These are phyloP conservation scores for Xylaria castorea DNA, from an alignment of 495 filamentous ascomycete genomes.

Conservation along the genomic window DNA sequence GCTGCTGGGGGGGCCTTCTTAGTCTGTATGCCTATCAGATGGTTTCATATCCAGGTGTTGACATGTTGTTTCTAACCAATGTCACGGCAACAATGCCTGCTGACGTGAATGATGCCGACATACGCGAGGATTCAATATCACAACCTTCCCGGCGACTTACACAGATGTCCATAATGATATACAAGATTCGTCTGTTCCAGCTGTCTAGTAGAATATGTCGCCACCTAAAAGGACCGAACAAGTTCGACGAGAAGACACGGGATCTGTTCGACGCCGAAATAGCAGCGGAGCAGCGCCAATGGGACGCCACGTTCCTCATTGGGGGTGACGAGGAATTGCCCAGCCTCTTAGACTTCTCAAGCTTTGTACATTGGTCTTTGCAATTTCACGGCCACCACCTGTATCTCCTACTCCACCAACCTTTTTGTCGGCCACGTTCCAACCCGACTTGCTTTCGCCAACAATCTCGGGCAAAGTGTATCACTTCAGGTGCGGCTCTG, in stretches of 20 bases:
- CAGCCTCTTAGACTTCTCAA: conserved; percentile 46
- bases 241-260: conserved; percentile 36
- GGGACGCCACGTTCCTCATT: conserved; percentile 47
- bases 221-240: conserved; percentile 46
- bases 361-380: conserved; percentile 55
- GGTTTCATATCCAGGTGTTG: conserved; percentile 36
- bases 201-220: conserved; percentile 53
- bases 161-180: conserved; percentile 57
- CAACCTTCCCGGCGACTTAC: conserved; percentile 46
- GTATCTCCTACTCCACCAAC: conserved; percentile 54
- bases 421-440: conserved; percentile 49
- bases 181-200: conserved; percentile 51
- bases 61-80: conserved; percentile 27
- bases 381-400: conserved; percentile 57
- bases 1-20: conserved; percentile 55
- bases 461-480: conserved; percentile 50
- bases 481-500: conserved; percentile 50
- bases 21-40: conserved; percentile 56
- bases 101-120: conserved; percentile 53
- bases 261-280: conserved; percentile 50
- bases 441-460: conserved; percentile 52
- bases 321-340: conserved; percentile 32
- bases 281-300: conserved; percentile 47
- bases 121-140: conserved; percentile 44
- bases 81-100: conserved; percentile 50